Conservation (phyloP, 441 rosid genomes). For the Populus hybrid region DNA sequence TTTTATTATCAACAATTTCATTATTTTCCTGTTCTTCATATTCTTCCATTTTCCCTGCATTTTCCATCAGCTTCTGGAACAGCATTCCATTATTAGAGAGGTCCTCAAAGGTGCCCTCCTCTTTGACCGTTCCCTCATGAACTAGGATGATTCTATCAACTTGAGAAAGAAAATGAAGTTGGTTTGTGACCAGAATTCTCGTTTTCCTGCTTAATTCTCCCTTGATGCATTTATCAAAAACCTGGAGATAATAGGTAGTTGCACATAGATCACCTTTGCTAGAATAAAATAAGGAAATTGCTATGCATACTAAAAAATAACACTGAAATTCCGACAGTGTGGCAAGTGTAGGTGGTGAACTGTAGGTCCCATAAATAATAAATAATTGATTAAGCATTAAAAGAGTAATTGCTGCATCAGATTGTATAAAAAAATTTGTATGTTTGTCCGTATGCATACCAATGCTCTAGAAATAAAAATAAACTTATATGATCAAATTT, state of each 20-base stretch:
- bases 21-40: constrained; percentile 54
- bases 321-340: neutral
- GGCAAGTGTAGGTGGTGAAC: neutral
- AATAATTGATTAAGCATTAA: neutral
- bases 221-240: constrained; percentile 84
- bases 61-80: constrained; percentile 56
- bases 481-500: too few relatives aligned
- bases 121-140: constrained; percentile 81
- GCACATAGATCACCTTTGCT: constrained; percentile 13
- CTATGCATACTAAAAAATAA: neutral
- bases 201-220: constrained; percentile 77
- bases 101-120: constrained; percentile 92
- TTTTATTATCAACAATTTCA: constrained; percentile 36
- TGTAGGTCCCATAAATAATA: neutral
- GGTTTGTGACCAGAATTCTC: constrained; percentile 97
- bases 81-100: constrained; percentile 61
- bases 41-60: constrained; percentile 65
- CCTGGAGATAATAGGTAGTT: constrained; percentile 42
- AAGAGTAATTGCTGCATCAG: neutral
- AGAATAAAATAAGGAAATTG: constrained; percentile 4
- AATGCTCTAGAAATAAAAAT: neutral
- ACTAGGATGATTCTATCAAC: constrained; percentile 84
- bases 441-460: neutral
- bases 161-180: constrained; percentile 90
- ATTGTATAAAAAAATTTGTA: neutral